Base-by-base conservation (phyloP, 805 yeast genomes). In the Kodamaea kaohsiungensis region DNA sequence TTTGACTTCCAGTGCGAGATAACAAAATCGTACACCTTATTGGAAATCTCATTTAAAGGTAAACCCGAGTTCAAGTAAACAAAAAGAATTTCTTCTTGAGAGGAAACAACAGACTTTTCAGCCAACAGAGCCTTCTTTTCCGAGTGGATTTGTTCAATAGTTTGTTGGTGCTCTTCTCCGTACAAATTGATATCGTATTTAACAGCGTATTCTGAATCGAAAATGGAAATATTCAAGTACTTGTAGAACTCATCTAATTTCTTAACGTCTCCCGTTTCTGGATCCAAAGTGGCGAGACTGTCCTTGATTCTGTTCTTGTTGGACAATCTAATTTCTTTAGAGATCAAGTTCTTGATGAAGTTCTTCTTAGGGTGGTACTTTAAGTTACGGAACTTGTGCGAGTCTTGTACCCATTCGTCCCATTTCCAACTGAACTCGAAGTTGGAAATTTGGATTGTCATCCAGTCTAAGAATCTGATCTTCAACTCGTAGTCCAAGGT, bases 361-460 rank as follows among this genome's bases (percentile, higher is more conserved):
- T 80, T 82, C 57, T 82, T 78, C 60, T 83, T 84, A 10, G 98
- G 97, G 65, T 89, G 92, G 63, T 82, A 84, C 35, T 73, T 67
- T 37, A 80, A 73, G 9, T 75, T 68, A 7, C 74, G 70, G 47
- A 75, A 78, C 46, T 67, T 68, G n/a, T 66, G 62, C 0, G 86
- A 78, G 62, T 86, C 89, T 2, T 69, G 72, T 25, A 80, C 83
- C 99, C 99, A 95, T 69, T 92, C 98, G 58, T 83, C 84, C 99
- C 99, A 95, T 66, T 91, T 91, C 99, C 99, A 95, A 38, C 92
- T 89, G 72, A 90, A 95, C 54, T 88, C 91, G 69, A 93, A 95
- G 67, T 93, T 95, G 63, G 96, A 88, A 68, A 95, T 82, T 71
- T 95, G 99, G 53, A 89, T 86, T 1, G 96, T 80, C 76, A 96